These are phyloP conservation scores for Sphagnum magellanicum DNA, from an alignment of 228 moss, liverwort and hornwort genomes.

Conservation along the genomic window DNA sequence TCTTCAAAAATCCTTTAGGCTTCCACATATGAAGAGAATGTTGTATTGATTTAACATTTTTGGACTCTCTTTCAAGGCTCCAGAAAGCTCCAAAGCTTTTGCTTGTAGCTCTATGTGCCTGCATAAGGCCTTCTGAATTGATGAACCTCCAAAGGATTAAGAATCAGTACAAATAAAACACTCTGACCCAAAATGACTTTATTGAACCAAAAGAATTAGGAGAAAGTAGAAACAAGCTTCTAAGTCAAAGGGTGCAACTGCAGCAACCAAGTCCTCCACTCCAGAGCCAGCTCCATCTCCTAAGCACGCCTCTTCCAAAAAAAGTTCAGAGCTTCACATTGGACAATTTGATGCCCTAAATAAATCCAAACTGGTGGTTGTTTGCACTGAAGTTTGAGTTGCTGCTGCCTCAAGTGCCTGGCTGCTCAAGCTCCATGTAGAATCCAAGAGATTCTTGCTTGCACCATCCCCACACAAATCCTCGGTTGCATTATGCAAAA, in stretches of 20 bases:
- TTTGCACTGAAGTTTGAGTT: background rate
- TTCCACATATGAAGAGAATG: background rate
- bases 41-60: background rate
- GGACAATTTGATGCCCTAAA: constrained; percentile 48
- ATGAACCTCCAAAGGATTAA: constrained; percentile 9
- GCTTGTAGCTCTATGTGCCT: no score
- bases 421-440: background rate
- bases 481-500: constrained; percentile 47
- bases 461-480: constrained; percentile 23
- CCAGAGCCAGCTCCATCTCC: constrained; percentile 41
- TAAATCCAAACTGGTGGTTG: constrained; percentile 9
- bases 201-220: constrained; percentile 92
- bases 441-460: constrained; percentile 33
- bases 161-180: background rate
- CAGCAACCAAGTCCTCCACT: constrained; percentile 33
- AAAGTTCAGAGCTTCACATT: constrained; percentile 13
- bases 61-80: no score
- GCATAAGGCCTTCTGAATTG: background rate
- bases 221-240: constrained; percentile 93
- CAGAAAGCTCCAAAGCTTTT: no score
- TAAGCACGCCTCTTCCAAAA: constrained; percentile 8
- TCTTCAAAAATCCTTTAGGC: background rate
- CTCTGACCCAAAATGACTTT: constrained; percentile 79
- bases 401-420: constrained; percentile 15
- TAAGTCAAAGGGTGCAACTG: constrained; percentile 64